These are phyloP conservation scores for Thelephora aurantiotincta DNA, from an alignment of 768 basidiomycete genomes.

Conservation along the genomic window DNA sequence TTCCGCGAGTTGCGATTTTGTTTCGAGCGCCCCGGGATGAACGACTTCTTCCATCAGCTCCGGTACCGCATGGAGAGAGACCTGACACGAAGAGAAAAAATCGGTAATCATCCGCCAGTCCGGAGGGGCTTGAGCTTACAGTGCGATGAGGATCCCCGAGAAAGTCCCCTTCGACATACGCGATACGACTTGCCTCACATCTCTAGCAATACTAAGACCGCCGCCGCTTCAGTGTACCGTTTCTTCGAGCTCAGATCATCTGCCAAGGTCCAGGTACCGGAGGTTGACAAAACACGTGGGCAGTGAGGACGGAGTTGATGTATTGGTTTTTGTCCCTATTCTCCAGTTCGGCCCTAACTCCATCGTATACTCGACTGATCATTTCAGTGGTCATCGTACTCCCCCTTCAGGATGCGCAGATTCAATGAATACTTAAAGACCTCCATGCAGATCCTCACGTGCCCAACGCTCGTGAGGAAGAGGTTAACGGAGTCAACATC, in stretches of 20 bases:
- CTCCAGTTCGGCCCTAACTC: constrained; percentile 61
- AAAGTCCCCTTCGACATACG: constrained; percentile 68
- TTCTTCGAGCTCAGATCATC: constrained; percentile 78
- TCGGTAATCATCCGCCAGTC: constrained; percentile 6
- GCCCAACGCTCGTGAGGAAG: constrained; percentile 82
- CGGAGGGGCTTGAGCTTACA: constrained; percentile 28
- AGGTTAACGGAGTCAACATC: constrained; percentile 90
- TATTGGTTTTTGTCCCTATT: constrained; percentile 60
- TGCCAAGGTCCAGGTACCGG: constrained; percentile 32
- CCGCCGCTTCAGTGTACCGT: constrained; percentile 65
- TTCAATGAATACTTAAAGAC: not conserved
- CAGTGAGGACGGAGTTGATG: constrained; percentile 83
- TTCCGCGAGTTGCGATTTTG: constrained; percentile 60
- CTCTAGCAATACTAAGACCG: constrained; percentile 69
- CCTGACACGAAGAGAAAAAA: constrained; percentile 26
- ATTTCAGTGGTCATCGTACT: constrained; percentile 42
- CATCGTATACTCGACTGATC: constrained; percentile 62
- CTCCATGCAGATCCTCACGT: constrained; percentile 9
- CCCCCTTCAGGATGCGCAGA: constrained; percentile 27
- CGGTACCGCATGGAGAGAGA: constrained; percentile 32
- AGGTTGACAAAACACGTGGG: constrained; percentile 84
- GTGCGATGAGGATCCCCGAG: constrained; percentile 85
- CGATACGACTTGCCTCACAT: constrained; percentile 66
- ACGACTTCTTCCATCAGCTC: constrained; percentile 65
- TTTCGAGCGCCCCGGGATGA: constrained; percentile 66